Percentiles rank a stretch among this genome's conserved stretches.
These are phyloP conservation scores for Cucurbita maxima DNA, from an alignment of 306 rosid species.

Conservation along the genomic window DNA sequence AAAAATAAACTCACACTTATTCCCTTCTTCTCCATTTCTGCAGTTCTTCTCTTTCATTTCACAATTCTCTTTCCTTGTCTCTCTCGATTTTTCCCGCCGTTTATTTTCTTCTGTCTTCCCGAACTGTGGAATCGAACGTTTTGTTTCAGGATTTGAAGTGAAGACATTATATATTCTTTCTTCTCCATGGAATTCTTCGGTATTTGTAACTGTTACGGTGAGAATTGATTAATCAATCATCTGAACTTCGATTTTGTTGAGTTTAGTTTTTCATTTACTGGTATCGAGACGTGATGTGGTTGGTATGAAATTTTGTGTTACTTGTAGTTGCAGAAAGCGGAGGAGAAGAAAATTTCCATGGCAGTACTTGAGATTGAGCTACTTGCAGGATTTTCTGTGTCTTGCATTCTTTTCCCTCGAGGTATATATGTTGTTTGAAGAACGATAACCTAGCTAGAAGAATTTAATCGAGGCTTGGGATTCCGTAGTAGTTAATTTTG, in stretches of 20 bases:
- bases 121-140: neutral
- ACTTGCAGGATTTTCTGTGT: neutral
- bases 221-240: neutral
- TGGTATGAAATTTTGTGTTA: neutral
- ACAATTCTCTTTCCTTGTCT: neutral
- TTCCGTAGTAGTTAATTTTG: neutral
- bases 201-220: neutral
- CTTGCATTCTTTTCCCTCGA: neutral
- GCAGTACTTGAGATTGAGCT: neutral
- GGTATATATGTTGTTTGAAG: neutral
- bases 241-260: neutral
- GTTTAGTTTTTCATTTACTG: neutral
- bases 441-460: neutral
- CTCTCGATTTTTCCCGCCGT: neutral
- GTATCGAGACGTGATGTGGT: neutral
- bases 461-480: neutral
- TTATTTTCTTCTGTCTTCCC: neutral
- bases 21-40: neutral
- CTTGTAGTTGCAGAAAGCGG: neutral
- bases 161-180: neutral
- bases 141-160: neutral
- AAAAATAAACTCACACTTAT: neutral
- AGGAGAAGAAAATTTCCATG: neutral
- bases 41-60: neutral
- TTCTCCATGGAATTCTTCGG: neutral